phyloP scores from a whole-genome alignment of 495 filamentous ascomycete species.

The Aspergillus funiculosus region DNA sequence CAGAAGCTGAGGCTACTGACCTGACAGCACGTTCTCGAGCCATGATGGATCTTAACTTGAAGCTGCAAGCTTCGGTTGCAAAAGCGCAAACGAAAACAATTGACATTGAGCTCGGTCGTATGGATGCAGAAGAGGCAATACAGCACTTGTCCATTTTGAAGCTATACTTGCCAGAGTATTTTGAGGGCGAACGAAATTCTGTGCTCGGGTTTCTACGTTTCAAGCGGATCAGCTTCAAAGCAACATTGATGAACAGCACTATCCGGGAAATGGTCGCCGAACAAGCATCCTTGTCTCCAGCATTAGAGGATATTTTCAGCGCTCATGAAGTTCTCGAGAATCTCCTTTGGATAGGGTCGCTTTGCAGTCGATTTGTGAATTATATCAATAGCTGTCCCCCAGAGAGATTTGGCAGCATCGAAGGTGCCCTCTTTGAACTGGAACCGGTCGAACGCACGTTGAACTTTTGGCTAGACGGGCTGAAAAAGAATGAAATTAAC shows the following conservation, averaged over 20 bases:
- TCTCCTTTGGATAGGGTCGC: slow-evolving; percentile 72
- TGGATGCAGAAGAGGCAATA: slow-evolving; percentile 83
- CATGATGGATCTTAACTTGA: slow-evolving; percentile 95
- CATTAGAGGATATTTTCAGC: slow-evolving; percentile 68
- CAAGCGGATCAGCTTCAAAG: slow-evolving; percentile 84
- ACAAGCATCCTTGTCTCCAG: slow-evolving; percentile 47
- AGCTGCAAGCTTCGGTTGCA: slow-evolving; percentile 78
- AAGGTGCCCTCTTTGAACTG: slow-evolving; percentile 76
- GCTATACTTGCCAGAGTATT: slow-evolving; percentile 85
- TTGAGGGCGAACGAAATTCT: slow-evolving; percentile 70
- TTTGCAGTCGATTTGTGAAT: slow-evolving; percentile 79
- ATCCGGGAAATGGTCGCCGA: slow-evolving; percentile 68
- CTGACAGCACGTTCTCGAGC: slow-evolving; percentile 76
- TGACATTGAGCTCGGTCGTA: slow-evolving; percentile 77
- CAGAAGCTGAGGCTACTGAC: slow-evolving; percentile 85
- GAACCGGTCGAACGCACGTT: slow-evolving; percentile 88
- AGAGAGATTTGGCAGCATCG: slow-evolving; percentile 69
- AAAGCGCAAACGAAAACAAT: slow-evolving; percentile 93
- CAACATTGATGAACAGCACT: slow-evolving; percentile 68
- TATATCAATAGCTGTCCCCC: slow-evolving; percentile 68
- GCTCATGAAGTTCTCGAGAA: slow-evolving; percentile 79
- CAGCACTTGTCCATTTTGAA: slow-evolving; percentile 84
- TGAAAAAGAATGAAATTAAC: slow-evolving; percentile 82
- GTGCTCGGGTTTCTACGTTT: slow-evolving; percentile 80
- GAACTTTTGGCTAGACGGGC: slow-evolving; percentile 79